Base-by-base conservation (phyloP, 129 eudicot species). In the Chrysanthemum makinoi region DNA sequence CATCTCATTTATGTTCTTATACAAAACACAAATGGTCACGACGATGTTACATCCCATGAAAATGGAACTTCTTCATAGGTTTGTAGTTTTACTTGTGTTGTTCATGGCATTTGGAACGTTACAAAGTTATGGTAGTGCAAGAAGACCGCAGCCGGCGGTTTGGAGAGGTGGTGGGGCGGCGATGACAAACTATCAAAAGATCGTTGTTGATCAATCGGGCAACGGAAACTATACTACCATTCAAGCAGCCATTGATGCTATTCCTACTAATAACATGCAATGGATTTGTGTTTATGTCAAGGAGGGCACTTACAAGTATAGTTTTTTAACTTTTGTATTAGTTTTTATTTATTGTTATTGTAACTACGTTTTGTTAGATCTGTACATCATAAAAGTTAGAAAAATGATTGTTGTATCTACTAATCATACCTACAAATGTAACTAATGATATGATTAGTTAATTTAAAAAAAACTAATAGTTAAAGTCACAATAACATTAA, bases 291-390 rank as follows among this genome's bases (percentile, higher is more conserved):
- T 93, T 66, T 65, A 76, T 65, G 75, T 89, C 62, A 80, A 66
- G 30, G 66, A 86, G 5, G 98, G 96, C n/a, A n/a, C 60, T 6
- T 93, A 93, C 77, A 86, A 74, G 98, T 89, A 80, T 26, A 33
- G 7, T 72, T 39, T 22, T 17, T 0, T 55, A 12, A 3, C 33
- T 13, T 12, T 64, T 53, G 1, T 12, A 52, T 56, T 35, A 55
- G 1, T 13, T 44, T 70, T 28, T 13, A 3, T 6, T 55, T 12
- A 1, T 22, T 70, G 24, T 22, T 22, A 22, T 22, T 22, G 24
- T 22, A 22, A 22, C 1, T 22, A 22, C 24, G 24, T 22, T 0
- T 22, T 0, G 24, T 22, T 22, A 22, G 24, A 22, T 22, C 24
- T 22, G 24, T 22, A 22, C 24, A 22, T 22, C 24, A 22, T 22